Conservation (phyloP, 352 stramenopile genomes). For the Globisporangium canariense region DNA sequence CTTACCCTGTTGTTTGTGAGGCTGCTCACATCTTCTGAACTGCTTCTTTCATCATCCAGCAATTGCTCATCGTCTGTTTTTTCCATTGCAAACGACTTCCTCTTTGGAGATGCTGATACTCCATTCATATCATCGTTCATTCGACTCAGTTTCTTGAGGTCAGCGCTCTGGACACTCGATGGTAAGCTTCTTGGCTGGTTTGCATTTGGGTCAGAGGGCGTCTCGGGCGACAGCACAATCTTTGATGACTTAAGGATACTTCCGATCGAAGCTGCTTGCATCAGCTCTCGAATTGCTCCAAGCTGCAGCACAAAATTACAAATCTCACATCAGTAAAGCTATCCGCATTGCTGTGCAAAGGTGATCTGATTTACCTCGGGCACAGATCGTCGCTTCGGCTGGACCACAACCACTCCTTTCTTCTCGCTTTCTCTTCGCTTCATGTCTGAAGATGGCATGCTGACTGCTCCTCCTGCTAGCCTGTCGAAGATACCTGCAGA, state of each 20-base stretch:
- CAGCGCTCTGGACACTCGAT: constrained; percentile 5
- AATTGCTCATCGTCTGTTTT: neutral
- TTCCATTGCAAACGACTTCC: neutral
- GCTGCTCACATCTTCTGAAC: constrained; percentile 8
- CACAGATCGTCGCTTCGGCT: constrained; percentile 25
- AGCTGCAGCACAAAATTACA: constrained; percentile 9
- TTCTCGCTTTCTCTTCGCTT: constrained; percentile 28
- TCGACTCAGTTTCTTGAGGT: neutral
- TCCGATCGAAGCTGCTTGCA: constrained; percentile 30
- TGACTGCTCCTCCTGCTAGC: constrained; percentile 29
- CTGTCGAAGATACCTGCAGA: constrained; percentile 42
- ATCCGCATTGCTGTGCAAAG: neutral
- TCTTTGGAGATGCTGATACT: neutral
- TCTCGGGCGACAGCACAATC: constrained; percentile 21
- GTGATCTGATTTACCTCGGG: constrained; percentile 21
- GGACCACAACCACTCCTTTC: constrained; percentile 9
- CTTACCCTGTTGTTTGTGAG: constrained; percentile 9
- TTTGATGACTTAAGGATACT: constrained; percentile 49
- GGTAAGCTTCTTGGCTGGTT: constrained; percentile 26
- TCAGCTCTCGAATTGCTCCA: constrained; percentile 14
- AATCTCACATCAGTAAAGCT: neutral
- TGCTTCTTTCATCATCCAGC: neutral
- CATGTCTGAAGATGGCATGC: constrained; percentile 24
- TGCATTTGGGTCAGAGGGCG: constrained; percentile 11
- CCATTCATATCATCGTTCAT: neutral